Evolutionary conservation across 1,139 yeast species (phyloP), one percentile per base, ranked within the genome.

Genomic region (Blastobotrys illinoisensis): DNA sequence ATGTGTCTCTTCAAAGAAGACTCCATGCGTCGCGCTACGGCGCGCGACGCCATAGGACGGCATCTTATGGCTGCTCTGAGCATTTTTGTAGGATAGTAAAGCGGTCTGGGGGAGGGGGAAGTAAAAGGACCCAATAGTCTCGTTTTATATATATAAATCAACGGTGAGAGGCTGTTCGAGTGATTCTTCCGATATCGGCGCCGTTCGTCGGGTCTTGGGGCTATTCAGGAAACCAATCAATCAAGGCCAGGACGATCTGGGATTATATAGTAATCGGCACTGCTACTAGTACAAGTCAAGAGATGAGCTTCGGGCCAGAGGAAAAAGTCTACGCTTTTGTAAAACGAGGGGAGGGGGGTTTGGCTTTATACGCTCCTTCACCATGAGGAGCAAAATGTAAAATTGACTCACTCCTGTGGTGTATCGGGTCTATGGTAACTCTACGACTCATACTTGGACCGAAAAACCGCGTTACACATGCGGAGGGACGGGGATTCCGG

Each of bases 1-100:
- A 32, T 32, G 40, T 32, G 16, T 32, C 40, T 32, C 16, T 32
- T 32, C 40, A 32, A n/a, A n/a, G 40, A 13, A 16, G 40, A 13
- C 40, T 32, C 40, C 40, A 32, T 32, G 3, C 40, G 40, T 32
- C 40, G 40, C 40, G 40, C 40, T 5, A 32, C 7, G 16, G 40
- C 40, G 40, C 40, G 40, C 16, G 40, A 32, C 40, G 40, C 40
- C 40, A 32, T 32, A 36, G 24, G 46, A 16, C 48, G 44, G 24
- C 56, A 44, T 32, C 47, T 48, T 21, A 54, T 48, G 21, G 56
- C 52, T 11, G 52, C 46, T 48, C 56, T n/a, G 18, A 54, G 50
- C 56, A 54, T 54, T 45, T 50, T 46, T 46, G 44, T 19, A 19
- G 20, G 5, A 32, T 28, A 36, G 23, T 14, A 26, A 46, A 24